phyloP scores from a whole-genome alignment of 129 eudicot genomes.

The Cynara cardunculus region DNA sequence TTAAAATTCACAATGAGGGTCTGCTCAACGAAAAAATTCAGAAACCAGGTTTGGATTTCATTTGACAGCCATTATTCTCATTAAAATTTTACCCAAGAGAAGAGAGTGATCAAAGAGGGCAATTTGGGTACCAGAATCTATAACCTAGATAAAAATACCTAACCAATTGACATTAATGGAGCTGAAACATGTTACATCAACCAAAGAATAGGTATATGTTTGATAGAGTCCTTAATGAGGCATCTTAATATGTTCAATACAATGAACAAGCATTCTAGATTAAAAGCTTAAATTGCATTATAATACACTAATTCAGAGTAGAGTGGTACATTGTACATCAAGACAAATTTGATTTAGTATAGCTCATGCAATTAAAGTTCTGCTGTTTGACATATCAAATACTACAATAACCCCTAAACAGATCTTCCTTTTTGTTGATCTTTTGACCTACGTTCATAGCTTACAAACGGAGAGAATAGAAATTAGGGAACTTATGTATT shows the following conservation, averaged over 20 bases:
- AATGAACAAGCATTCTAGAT: too few relatives aligned
- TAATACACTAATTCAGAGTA: neutral
- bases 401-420: neutral
- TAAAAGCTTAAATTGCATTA: too few relatives aligned
- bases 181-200: neutral
- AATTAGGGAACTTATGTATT: neutral
- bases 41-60: neutral
- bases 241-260: too few relatives aligned
- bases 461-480: neutral
- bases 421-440: neutral
- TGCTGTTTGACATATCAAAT: neutral
- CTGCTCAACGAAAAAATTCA: neutral
- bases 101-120: neutral
- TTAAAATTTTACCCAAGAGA: too few relatives aligned
- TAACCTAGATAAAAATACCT: neutral
- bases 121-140: neutral
- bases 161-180: neutral
- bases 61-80: neutral
- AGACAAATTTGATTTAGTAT: neutral
- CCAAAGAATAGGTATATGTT: too few relatives aligned
- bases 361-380: neutral
- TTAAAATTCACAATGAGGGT: neutral
- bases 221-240: too few relatives aligned
- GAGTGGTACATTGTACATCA: neutral
- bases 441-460: neutral